Conservation (phyloP, 805 yeast genomes). For the Brettanomyces custersianus region DNA sequence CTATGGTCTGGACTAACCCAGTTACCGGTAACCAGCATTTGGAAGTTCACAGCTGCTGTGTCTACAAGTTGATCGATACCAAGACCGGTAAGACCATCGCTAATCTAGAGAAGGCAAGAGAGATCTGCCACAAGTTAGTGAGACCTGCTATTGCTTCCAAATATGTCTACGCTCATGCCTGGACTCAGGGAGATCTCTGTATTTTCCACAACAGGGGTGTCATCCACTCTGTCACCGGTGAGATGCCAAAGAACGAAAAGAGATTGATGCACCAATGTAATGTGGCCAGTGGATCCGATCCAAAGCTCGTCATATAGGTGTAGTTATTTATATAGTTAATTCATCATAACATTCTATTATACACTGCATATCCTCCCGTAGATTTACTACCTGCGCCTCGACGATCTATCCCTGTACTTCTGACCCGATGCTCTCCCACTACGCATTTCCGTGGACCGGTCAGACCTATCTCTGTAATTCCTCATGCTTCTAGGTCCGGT, state of each 20-base stretch:
- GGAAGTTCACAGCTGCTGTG: conserved; percentile 86
- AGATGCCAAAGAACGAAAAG: conserved; percentile 66
- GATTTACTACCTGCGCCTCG: too few relatives aligned
- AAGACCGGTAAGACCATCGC: conserved; percentile 51
- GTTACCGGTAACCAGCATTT: conserved; percentile 74
- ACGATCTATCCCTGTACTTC: conserved; percentile 13
- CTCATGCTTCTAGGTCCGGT: too few relatives aligned
- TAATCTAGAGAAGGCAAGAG: conserved; percentile 65
- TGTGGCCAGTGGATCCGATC: conserved; percentile 75
- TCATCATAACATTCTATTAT: not conserved
- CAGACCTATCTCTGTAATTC: conserved; percentile 22
- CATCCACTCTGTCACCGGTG: conserved; percentile 90
- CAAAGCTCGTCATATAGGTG: conserved; percentile 23
- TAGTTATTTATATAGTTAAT: conserved; percentile 1
- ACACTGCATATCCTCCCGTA: too few relatives aligned
- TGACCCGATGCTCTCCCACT: conserved; percentile 4
- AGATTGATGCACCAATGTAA: conserved; percentile 92
- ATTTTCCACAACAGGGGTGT: conserved; percentile 85
- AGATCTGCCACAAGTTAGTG: conserved; percentile 65
- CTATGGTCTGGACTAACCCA: conserved; percentile 90
- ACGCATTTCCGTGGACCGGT: conserved; percentile 18
- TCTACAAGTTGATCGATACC: conserved; percentile 48
- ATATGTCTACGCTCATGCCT: conserved; percentile 69
- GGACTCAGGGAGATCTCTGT: conserved; percentile 80
- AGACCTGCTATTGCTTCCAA: conserved; percentile 77